phyloP scores from a whole-genome alignment of 306 rosid species.

The Cicer arietinum region DNA sequence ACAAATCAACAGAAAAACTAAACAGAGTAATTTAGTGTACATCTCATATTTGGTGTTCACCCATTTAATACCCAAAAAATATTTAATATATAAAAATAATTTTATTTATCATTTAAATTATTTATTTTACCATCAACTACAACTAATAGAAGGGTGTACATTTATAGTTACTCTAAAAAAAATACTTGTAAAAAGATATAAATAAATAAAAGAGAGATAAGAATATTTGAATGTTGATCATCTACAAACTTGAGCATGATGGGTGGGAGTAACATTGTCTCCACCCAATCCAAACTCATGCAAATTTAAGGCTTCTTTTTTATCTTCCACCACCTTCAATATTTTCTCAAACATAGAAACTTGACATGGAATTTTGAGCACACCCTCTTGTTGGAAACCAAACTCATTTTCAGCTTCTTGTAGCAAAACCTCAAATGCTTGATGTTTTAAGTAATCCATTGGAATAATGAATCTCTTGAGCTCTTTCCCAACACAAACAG shows the following conservation, averaged over 20 bases:
- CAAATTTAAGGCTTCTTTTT: constrained; percentile 45
- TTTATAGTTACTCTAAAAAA: too few relatives aligned
- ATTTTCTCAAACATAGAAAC: constrained; percentile 61
- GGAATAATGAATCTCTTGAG: constrained; percentile 79
- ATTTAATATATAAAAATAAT: too few relatives aligned
- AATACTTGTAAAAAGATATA: not conserved
- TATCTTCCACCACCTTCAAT: constrained; percentile 60
- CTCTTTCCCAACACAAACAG: constrained; percentile 83
- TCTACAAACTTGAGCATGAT: constrained; percentile 70
- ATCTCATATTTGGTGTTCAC: too few relatives aligned
- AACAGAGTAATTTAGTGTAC: not conserved
- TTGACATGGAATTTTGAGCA: constrained; percentile 73
- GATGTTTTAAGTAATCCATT: constrained; percentile 67
- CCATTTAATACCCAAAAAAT: too few relatives aligned
- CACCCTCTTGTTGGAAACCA: constrained; percentile 81
- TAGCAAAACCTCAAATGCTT: constrained; percentile 63
- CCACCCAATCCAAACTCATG: constrained; percentile 38
- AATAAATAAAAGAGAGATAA: not conserved
- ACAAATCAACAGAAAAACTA: constrained; percentile 1
- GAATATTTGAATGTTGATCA: constrained; percentile 32
- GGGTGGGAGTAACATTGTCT: constrained; percentile 55
- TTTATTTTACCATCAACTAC: too few relatives aligned
- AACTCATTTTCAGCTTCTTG: constrained; percentile 75
- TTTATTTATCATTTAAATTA: too few relatives aligned
- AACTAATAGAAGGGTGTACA: too few relatives aligned